Base-by-base conservation (phyloP, 306 rosid species). In the Castanopsis chinensis region DNA sequence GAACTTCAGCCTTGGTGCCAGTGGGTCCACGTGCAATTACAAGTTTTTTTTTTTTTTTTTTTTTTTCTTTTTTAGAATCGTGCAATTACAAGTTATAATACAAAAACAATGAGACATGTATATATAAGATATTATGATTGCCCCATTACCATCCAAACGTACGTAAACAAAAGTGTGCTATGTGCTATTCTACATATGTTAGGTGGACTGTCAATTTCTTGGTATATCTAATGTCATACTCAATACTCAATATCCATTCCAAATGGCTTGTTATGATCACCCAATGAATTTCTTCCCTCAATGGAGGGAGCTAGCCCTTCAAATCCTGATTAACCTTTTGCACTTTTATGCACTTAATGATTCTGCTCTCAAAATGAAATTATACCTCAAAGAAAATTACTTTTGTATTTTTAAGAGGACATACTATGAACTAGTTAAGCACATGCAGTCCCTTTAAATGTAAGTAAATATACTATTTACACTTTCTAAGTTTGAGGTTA, bases 171-270 rank as follows among this genome's bases (percentile, higher is more conserved):
- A 76, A 7, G 19, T 52, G 11, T 59, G 32, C 10, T 1, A 3
- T 1, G 3, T 67, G n/a, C 20, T 8, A 49, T 49, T 12, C 17
- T 49, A 49, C 17, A 9, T 32, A 6, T 25, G 12, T 37, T 70
- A 5, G 82, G 86, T 82, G 82, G 67, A 60, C 15, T 52, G 78
- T 81, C 78, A 20, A 65, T 79, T 79, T 64, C 74, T 69, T 8
- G 59, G 81, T 28, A 54, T 23, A 55, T 76, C 56, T 64, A 19
- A 51, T 35, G 76, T 81, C 78, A 37, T 12, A 71, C n/a, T 80
- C 72, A 75, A 49, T 33, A 12, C 53, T 80, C 68, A 71, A 49
- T 49, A 12, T 37, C 58, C 33, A n/a, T 23, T 59, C 51, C 76
- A 20, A 69, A 53, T 41, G 25, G 68, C 32, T 45, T 51, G 14